Base-by-base conservation (phyloP, 768 basidiomycete species). In the Bullera alba region DNA sequence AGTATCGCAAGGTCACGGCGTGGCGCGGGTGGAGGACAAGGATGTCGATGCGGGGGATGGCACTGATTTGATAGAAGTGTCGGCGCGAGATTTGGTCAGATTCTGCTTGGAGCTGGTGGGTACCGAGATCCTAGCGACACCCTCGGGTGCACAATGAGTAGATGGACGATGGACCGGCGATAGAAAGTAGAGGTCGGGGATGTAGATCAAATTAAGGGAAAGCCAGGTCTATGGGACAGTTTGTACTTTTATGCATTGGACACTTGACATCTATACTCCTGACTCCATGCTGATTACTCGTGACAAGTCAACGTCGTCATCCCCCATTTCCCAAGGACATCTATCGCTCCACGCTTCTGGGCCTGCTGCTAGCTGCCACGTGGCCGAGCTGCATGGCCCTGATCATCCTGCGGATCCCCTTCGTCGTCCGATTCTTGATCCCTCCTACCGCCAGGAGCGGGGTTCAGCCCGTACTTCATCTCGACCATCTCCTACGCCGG, bases 31-130 rank as follows among this genome's bases (percentile, higher is more conserved):
- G 51, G 26, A 42, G 7, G 48, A 44, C 14, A 21, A 48, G 26
- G 42, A 30, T 19, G 35, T 53, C 10, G 50, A 64, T 49, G 69
- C 61, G 8, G 66, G 61, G 10, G 61, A 60, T 32, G 63, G 64
- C 14, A 60, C 44, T 2, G 59, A 69, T 38, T 38, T 69, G 37
- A 63, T 72, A 0, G 65, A 68, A 35, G 61, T 70, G 19, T 51
- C 48, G n/a, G 58, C 53, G 17, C 55, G 50, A 26, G 57, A 65
- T 41, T 47, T 70, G 41, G 62, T 56, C 2, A 54, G 52, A 30
- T 36, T 61, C 26, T 65, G 67, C 44, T 34, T 69, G 27, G 67
- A 65, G 46, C 35, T 69, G 38, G 34, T 69, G 7, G 67, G 67
- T 5, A 46, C 51, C 25, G 67, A 69, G 56, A 50, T 70, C n/a